Conservation (phyloP, 768 basidiomycete genomes). For the Auricularia heimuer region DNA sequence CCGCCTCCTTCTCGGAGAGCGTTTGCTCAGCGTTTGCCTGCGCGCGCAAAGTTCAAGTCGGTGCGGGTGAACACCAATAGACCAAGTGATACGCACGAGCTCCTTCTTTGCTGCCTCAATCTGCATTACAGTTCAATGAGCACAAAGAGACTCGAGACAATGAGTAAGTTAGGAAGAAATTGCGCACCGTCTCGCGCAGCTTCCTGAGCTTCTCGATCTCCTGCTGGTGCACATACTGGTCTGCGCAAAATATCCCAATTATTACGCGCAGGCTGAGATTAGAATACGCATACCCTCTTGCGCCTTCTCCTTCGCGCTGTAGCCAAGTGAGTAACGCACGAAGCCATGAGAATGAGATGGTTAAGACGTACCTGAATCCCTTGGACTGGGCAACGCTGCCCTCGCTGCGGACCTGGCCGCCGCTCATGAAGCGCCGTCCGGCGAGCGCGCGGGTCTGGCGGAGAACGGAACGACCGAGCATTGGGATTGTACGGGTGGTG, state of each 20-base stretch:
- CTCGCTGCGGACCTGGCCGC: conserved; percentile 21
- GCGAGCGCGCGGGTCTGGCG: background rate
- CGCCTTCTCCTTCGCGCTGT: conserved; percentile 64
- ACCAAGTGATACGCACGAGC: conserved; percentile 9
- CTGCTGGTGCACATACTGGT: conserved; percentile 52
- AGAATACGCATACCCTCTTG: conserved; percentile 40
- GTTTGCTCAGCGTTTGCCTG: too few species aligned
- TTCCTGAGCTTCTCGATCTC: conserved; percentile 51
- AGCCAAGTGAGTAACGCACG: conserved; percentile 10
- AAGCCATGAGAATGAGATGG: too few species aligned
- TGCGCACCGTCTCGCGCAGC: conserved; percentile 43
- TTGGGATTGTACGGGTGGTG: background rate
- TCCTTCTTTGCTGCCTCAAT: conserved; percentile 23
- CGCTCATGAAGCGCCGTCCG: background rate
- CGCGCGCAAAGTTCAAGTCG: too few species aligned
- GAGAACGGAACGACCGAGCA: background rate
- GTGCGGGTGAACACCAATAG: background rate
- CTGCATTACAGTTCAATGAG: conserved; percentile 9
- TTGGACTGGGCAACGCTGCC: conserved; percentile 53
- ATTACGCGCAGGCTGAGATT: conserved; percentile 4
- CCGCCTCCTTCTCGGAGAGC: too few species aligned
- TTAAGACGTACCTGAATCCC: conserved; percentile 45
- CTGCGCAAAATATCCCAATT: conserved; percentile 24
- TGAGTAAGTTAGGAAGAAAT: too few species aligned
- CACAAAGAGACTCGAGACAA: too few species aligned